Conservation (phyloP, 2,329 filamentous ascomycete genomes). For the Exophiala lecanii-corni region DNA sequence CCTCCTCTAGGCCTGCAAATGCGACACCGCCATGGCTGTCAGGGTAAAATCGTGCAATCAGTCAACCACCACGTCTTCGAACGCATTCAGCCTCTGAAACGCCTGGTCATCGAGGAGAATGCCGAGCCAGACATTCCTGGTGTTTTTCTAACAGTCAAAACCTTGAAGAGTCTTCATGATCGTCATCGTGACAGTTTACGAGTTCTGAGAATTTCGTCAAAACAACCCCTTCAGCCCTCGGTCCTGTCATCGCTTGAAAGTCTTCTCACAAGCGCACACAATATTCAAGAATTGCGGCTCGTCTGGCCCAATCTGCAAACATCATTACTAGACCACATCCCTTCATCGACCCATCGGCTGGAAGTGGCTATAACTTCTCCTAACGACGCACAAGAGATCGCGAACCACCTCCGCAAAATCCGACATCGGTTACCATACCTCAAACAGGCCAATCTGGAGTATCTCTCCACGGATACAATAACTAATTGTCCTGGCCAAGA, state of each 20-base stretch:
- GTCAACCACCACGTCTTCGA: slow-evolving; percentile 9
- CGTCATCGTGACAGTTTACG: slow-evolving; percentile 10
- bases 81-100: slow-evolving; percentile 11
- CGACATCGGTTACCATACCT: slow-evolving; percentile 8
- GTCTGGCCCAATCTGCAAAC: slow-evolving; percentile 14
- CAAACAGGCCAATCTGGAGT: slow-evolving; percentile 1
- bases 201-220: slow-evolving; percentile 11
- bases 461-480: no score
- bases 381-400: slow-evolving; percentile 8
- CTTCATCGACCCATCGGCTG: slow-evolving; percentile 6
- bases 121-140: neutral
- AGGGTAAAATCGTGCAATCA: slow-evolving; percentile 12
- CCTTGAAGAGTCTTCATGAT: slow-evolving; percentile 12
- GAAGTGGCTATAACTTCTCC: slow-evolving; percentile 5
- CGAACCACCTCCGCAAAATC: slow-evolving; percentile 7
- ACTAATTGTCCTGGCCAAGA: no score
- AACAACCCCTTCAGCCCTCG: neutral
- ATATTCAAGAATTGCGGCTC: slow-evolving; percentile 8
- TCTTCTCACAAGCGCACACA: slow-evolving; percentile 8
- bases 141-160: slow-evolving; percentile 9
- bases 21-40: slow-evolving; percentile 11
- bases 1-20: slow-evolving; percentile 9
- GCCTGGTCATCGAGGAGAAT: slow-evolving; percentile 8
- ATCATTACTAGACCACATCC: slow-evolving; percentile 10
- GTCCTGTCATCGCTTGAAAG: slow-evolving; percentile 10